Conservation (phyloP, 1,284 basidiomycete genomes). For the Xanthoconium separans region DNA sequence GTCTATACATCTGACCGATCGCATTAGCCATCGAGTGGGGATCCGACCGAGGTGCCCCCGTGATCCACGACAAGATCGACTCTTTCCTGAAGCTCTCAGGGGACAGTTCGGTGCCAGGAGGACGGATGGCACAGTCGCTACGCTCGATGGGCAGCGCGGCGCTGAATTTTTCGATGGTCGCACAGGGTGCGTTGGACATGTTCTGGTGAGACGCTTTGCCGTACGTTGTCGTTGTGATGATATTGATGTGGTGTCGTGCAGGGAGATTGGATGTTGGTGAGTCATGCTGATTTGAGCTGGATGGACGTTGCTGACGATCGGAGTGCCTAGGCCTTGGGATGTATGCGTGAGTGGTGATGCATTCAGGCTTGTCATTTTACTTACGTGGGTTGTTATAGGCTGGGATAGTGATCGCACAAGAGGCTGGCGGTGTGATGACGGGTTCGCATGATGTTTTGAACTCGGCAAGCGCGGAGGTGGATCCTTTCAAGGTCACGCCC, state of each 20-base stretch:
- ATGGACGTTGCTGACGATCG: conserved; percentile 6
- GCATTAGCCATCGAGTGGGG: conserved; percentile 86
- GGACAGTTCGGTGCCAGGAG: conserved; percentile 67
- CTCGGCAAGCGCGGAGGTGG: conserved; percentile 38
- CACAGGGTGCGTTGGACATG: conserved; percentile 80
- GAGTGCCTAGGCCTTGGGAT: conserved; percentile 66
- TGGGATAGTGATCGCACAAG: conserved; percentile 90
- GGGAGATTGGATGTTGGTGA: conserved; percentile 89
- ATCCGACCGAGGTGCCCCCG: conserved; percentile 66
- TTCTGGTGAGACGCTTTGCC: conserved; percentile 61
- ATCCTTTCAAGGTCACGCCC: conserved; percentile 58
- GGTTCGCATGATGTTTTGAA: conserved; percentile 59
- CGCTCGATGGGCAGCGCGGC: conserved; percentile 86
- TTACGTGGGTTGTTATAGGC: conserved; percentile 44
- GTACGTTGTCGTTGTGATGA: neutral
- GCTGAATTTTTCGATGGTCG: conserved; percentile 80
- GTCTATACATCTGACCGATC: neutral
- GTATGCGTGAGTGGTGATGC: conserved; percentile 62
- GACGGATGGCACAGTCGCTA: conserved; percentile 86
- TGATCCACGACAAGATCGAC: conserved; percentile 64
- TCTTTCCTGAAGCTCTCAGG: conserved; percentile 81
- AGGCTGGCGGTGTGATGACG: conserved; percentile 81
- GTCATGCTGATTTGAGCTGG: conserved; percentile 16
- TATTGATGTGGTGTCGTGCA: conserved; percentile 28
- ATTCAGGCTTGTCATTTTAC: neutral